These are phyloP conservation scores for Trichoderma sp. DNA, from an alignment of 2,329 filamentous ascomycete genomes.

Conservation along the genomic window DNA sequence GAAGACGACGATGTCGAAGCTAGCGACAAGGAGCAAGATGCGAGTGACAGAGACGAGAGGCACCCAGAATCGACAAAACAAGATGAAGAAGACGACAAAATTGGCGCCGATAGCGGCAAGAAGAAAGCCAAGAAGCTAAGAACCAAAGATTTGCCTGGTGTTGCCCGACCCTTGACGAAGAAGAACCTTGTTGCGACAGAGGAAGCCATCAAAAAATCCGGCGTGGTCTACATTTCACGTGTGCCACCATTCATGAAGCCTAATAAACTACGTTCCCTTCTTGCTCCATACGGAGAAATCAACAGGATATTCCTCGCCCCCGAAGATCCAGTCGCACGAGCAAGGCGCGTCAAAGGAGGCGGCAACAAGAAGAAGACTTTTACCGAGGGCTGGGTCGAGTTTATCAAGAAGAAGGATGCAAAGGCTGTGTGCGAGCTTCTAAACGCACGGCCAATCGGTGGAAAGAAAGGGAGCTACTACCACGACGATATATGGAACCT, in stretches of 20 bases:
- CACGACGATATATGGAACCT: conserved; percentile 85
- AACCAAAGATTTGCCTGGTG: conserved; percentile 42
- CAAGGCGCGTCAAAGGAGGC: conserved; percentile 65
- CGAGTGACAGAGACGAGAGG: conserved; percentile 29
- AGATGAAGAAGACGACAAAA: conserved; percentile 25
- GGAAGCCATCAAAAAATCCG: conserved; percentile 66
- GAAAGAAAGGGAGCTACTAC: conserved; percentile 81
- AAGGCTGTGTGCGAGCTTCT: conserved; percentile 73
- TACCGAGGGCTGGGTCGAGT: conserved; percentile 85
- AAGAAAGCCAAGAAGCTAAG: conserved; percentile 28
- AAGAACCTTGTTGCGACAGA: conserved; percentile 66
- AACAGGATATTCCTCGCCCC: conserved; percentile 78
- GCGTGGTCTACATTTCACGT: conserved; percentile 79
- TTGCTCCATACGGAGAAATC: conserved; percentile 71
- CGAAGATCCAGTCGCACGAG: conserved; percentile 65
- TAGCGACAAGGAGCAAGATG: conserved; percentile 35
- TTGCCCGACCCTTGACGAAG: conserved; percentile 56
- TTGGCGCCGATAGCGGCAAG: conserved; percentile 21
- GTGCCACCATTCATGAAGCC: conserved; percentile 90
- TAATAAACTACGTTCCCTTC: conserved; percentile 68
- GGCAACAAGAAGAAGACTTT: conserved; percentile 83
- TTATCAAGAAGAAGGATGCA: conserved; percentile 70
- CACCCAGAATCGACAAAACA: conserved; percentile 26
- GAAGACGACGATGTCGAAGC: conserved; percentile 35
- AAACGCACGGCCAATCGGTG: conserved; percentile 75